Conservation (phyloP, 2,329 filamentous ascomycete genomes). For the Colletotrichum melonis region DNA sequence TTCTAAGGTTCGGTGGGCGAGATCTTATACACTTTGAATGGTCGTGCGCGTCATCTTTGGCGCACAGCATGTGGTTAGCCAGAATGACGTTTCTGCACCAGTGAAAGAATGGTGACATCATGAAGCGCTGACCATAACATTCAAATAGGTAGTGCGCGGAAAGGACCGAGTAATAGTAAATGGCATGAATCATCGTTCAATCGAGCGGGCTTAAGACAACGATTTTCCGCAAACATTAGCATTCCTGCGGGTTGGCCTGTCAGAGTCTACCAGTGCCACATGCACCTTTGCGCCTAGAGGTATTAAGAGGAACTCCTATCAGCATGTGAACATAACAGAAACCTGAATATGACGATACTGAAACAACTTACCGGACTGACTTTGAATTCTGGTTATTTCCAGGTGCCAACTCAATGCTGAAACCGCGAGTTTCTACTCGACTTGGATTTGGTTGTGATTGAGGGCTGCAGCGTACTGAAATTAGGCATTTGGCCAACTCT, state of each 20-base stretch:
- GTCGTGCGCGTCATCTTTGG: slow-evolving; percentile 15
- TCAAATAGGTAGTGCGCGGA: too few species aligned
- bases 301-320: neutral
- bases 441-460: too few species aligned
- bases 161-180: neutral
- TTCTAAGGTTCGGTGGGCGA: neutral
- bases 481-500: too few species aligned
- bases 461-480: too few species aligned
- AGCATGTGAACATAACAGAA: neutral
- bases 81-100: slow-evolving; percentile 19
- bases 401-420: too few species aligned
- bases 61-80: neutral
- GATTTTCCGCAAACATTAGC: neutral
- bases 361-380: too few species aligned
- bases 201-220: neutral
- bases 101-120: slow-evolving; percentile 25
- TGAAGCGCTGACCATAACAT: neutral
- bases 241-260: neutral
- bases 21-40: neutral
- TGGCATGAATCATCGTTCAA: neutral
- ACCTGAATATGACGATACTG: neutral
- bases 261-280: neutral
- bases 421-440: too few species aligned
- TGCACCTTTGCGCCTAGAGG: neutral
- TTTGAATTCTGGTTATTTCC: too few species aligned